phyloP scores from a whole-genome alignment of 1,284 basidiomycete genomes.

The Cutaneotrichosporon daszewskae region DNA sequence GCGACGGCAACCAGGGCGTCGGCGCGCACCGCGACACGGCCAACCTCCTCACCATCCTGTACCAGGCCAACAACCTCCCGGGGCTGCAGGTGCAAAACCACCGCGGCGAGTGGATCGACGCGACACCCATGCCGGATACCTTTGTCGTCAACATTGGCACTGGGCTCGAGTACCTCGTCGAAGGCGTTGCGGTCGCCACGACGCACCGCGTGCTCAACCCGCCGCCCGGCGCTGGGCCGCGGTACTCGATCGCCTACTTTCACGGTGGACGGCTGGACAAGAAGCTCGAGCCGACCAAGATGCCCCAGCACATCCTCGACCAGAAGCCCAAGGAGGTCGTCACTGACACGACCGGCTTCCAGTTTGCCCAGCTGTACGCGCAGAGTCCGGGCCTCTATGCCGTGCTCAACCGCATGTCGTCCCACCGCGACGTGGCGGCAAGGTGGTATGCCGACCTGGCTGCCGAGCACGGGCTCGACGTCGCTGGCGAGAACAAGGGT shows the following conservation, averaged over 20 bases:
- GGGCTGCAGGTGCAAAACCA: conserved; percentile 65
- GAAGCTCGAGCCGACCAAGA: conserved; percentile 8
- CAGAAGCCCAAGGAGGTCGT: conserved; percentile 14
- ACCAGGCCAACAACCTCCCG: conserved; percentile 46
- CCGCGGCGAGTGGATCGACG: conserved; percentile 60
- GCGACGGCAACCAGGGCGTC: conserved; percentile 17
- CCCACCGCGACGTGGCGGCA: conserved; percentile 15
- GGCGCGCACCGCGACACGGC: conserved; percentile 19
- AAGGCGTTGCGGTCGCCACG: conserved; percentile 81
- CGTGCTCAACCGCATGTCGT: conserved; percentile 13
- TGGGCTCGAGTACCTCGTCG: conserved; percentile 82
- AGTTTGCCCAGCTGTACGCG: conserved; percentile 16
- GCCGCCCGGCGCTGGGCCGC: conserved; percentile 62
- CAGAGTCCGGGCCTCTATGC: conserved; percentile 13
- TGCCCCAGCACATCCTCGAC: conserved; percentile 10
- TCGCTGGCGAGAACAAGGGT: conserved; percentile 2
- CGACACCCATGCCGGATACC: conserved; percentile 57
- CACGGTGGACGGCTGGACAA: conserved; percentile 14
- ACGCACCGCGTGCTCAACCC: conserved; percentile 63
- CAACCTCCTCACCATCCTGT: conserved; percentile 63
- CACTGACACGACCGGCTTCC: conserved; percentile 18
- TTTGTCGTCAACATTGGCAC: conserved; percentile 77
- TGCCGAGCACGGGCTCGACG: conserved; percentile 13
- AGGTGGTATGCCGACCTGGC: conserved; percentile 16
- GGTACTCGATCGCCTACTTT: conserved; percentile 71